phyloP scores from a whole-genome alignment of 257 asterid species.

The Plectranthus barbatus region DNA sequence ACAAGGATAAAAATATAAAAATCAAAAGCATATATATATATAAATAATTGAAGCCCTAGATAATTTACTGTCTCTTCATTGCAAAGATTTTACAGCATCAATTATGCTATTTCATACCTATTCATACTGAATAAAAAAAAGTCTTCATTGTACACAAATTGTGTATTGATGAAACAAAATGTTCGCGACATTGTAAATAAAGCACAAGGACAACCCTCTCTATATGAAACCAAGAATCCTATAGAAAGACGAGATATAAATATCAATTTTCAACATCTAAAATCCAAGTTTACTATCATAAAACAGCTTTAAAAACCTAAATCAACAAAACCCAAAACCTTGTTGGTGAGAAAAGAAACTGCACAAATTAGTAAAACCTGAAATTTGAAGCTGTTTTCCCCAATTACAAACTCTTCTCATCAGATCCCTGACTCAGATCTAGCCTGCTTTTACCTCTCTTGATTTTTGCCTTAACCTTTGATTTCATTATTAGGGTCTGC shows the following conservation, averaged over 20 bases:
- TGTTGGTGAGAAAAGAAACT: neutral
- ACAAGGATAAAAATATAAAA: no score
- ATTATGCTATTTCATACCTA: no score
- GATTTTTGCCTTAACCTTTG: conserved; percentile 78
- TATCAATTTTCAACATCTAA: conserved; percentile 3
- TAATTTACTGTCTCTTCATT: no score
- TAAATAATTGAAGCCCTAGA: no score
- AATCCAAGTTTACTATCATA: conserved; percentile 12
- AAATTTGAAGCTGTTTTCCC: conserved; percentile 10
- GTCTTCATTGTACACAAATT: neutral
- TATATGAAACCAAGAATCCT: conserved; percentile 9
- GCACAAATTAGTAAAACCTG: conserved; percentile 12
- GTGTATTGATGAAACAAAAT: neutral
- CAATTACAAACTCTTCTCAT: conserved; percentile 29
- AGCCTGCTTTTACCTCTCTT: conserved; percentile 69
- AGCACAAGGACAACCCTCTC: neutral
- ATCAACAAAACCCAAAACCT: conserved; percentile 10
- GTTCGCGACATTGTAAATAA: neutral
- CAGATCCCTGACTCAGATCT: conserved; percentile 42
- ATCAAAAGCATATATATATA: no score
- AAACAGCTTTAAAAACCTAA: conserved; percentile 6
- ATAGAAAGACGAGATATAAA: neutral
- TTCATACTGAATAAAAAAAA: no score
- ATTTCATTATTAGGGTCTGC: conserved; percentile 76
- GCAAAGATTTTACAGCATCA: neutral